Evolutionary conservation across 1,139 yeast species (phyloP).

Genomic region (Spencermartinsiella ligniputridi): DNA sequence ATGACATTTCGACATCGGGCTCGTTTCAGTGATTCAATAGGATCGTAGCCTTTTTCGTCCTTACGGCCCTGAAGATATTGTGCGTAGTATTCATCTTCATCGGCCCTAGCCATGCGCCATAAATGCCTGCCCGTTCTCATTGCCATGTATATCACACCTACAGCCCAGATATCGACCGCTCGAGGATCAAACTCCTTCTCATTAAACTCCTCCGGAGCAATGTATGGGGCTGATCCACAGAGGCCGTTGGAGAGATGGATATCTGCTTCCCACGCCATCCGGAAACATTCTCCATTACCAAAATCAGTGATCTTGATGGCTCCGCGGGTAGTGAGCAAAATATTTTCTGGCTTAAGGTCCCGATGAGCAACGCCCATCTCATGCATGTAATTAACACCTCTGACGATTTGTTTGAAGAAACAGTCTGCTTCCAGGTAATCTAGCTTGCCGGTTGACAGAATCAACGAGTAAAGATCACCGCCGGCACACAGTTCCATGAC

Average conservation of each 20-base stretch:
- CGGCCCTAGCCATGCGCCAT: constrained; percentile 73
- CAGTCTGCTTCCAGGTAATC: constrained; percentile 91
- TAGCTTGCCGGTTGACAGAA: constrained; percentile 67
- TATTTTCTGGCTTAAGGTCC: constrained; percentile 88
- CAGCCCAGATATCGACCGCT: constrained; percentile 90
- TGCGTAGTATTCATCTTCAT: constrained; percentile 71
- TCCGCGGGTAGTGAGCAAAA: constrained; percentile 74
- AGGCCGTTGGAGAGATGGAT: constrained; percentile 77
- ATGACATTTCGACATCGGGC: constrained; percentile 84
- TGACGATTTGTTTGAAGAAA: constrained; percentile 80
- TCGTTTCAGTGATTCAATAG: constrained; percentile 74
- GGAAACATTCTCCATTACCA: constrained; percentile 91
- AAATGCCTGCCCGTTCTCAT: constrained; percentile 93
- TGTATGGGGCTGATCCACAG: constrained; percentile 89
- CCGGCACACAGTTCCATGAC: constrained; percentile 44
- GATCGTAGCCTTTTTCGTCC: constrained; percentile 81
- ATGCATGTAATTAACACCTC: constrained; percentile 93
- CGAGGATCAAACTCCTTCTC: constrained; percentile 77
- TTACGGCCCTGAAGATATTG: constrained; percentile 71
- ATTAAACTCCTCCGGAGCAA: constrained; percentile 89
- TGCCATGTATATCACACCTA: constrained; percentile 97
- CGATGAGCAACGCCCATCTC: constrained; percentile 94
- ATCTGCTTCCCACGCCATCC: constrained; percentile 92
- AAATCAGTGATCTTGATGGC: constrained; percentile 84
- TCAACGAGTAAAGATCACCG: constrained; percentile 42